Conservation (phyloP, 2,329 filamentous ascomycete genomes). For the Ophiocordyceps unilateralis region DNA sequence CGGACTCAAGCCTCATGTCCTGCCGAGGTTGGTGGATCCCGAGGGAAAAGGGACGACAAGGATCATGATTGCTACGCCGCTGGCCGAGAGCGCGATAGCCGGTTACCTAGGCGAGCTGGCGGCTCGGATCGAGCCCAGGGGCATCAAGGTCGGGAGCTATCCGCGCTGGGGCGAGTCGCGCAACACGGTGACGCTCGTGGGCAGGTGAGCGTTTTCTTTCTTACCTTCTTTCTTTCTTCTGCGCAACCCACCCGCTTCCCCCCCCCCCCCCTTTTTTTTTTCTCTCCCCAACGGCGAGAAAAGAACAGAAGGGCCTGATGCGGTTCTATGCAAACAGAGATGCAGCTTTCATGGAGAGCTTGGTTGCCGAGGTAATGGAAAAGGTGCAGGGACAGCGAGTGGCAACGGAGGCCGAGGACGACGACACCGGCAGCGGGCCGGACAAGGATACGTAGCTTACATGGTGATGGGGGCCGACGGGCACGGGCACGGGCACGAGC, state of each 20-base stretch:
- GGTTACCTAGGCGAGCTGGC: conserved; percentile 69
- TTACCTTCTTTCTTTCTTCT: neutral
- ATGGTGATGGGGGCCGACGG: neutral
- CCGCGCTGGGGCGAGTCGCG: conserved; percentile 74
- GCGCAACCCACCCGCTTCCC: too few species aligned
- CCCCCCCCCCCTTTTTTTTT: neutral
- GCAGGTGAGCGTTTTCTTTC: conserved; percentile 20
- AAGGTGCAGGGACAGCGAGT: conserved; percentile 60
- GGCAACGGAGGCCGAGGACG: conserved; percentile 51
- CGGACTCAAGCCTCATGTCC: conserved; percentile 52
- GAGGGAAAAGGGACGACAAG: conserved; percentile 66
- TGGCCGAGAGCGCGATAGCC: conserved; percentile 74
- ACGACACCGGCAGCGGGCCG: conserved; percentile 17
- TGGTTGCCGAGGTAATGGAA: conserved; percentile 61
- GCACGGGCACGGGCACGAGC: too few species aligned
- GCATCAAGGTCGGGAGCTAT: conserved; percentile 90
- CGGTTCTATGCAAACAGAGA: too few species aligned
- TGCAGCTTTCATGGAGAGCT: conserved; percentile 55
- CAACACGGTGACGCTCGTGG: conserved; percentile 83
- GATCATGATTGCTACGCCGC: conserved; percentile 70
- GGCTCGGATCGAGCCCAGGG: conserved; percentile 50
- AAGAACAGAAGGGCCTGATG: too few species aligned
- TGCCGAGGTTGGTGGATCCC: conserved; percentile 58
- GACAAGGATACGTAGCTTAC: conserved; percentile 1
- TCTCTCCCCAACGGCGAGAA: too few species aligned